Evolutionary conservation across 2,329 filamentous ascomycete species (phyloP).

Genomic region (Dendrostoma leiphaemia): DNA sequence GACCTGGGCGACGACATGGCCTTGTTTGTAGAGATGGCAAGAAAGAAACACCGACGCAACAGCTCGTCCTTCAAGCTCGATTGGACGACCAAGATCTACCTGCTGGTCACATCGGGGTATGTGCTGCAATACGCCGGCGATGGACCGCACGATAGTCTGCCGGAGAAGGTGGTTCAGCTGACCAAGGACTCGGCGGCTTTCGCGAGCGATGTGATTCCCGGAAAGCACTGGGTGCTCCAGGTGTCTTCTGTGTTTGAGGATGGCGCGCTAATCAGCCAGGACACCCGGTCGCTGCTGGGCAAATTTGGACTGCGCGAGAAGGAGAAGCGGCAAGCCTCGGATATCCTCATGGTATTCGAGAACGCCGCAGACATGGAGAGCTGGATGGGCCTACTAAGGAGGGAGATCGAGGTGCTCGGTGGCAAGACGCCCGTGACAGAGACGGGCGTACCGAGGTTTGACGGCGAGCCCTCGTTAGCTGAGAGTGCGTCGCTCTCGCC

Average conservation of each 20-base stretch:
- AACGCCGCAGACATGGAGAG: conserved; percentile 71
- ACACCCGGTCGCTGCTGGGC: conserved; percentile 62
- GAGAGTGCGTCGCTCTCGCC: background rate
- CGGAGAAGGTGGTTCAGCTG: conserved; percentile 71
- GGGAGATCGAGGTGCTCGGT: conserved; percentile 68
- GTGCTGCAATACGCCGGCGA: conserved; percentile 72
- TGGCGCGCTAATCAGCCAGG: conserved; percentile 48
- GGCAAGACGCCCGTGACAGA: conserved; percentile 64
- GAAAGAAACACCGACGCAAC: conserved; percentile 47
- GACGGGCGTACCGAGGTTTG: conserved; percentile 50
- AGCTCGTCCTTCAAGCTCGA: conserved; percentile 50
- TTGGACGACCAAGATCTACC: conserved; percentile 70
- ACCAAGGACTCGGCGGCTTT: conserved; percentile 76
- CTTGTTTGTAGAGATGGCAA: conserved; percentile 38
- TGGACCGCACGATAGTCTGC: conserved; percentile 67
- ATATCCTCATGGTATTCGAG: conserved; percentile 71
- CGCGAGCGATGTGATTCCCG: conserved; percentile 76
- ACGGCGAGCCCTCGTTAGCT: conserved; percentile 31
- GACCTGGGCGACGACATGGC: conserved; percentile 15
- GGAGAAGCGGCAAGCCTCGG: conserved; percentile 57
- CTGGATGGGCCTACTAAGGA: conserved; percentile 69
- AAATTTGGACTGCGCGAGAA: conserved; percentile 59
- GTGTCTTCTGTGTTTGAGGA: conserved; percentile 65
- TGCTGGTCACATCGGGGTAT: conserved; percentile 69
- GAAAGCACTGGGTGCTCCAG: conserved; percentile 77